Percentiles rank a stretch among this genome's conserved stretches.
Evolutionary conservation across 345 rosid genomes (phyloP).

Genomic region (Trapa incisa): DNA sequence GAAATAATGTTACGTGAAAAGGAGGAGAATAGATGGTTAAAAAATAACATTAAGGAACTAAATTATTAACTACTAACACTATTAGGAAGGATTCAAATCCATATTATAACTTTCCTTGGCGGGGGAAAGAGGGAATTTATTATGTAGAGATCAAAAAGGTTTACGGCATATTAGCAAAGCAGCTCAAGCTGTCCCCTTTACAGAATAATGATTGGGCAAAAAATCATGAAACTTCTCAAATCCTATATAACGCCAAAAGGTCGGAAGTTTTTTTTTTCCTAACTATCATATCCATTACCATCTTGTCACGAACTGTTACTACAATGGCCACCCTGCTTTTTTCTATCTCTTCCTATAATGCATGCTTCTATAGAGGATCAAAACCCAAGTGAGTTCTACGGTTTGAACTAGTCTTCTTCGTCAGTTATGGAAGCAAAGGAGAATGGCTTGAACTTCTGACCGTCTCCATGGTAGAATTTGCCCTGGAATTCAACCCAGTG

Average conservation of each 20-base stretch:
- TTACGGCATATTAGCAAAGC: not conserved
- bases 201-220: not conserved
- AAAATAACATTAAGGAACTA: no score
- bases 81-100: no score
- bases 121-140: no score
- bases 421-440: conserved; percentile 52
- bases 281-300: not conserved
- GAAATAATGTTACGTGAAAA: no score
- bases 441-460: conserved; percentile 88
- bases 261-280: not conserved
- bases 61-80: no score
- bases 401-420: conserved; percentile 42
- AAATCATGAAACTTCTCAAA: not conserved
- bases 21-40: no score
- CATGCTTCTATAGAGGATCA: not conserved
- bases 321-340: not conserved
- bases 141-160: not conserved
- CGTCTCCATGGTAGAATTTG: conserved; percentile 88
- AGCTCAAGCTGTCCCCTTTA: not conserved
- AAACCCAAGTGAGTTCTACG: not conserved
- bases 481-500: conserved; percentile 94
- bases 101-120: no score
- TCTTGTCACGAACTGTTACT: not conserved
- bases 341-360: not conserved
- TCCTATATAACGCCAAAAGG: not conserved